Evolutionary conservation across 441 rosid genomes (phyloP).

Genomic region (Kokia cookei): DNA sequence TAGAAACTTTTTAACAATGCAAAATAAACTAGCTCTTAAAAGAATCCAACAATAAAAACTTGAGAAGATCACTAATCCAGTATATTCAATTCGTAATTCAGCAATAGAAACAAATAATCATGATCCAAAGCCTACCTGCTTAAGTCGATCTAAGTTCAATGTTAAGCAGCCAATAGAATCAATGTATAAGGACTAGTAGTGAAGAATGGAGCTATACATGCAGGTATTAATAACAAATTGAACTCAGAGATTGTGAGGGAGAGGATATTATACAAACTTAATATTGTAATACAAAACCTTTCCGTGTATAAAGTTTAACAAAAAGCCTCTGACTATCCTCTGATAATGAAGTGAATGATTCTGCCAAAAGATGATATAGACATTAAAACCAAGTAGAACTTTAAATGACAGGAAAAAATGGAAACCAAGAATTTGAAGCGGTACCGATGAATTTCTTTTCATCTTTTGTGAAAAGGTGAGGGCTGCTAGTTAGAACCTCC

Average conservation of each 20-base stretch:
- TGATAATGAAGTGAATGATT: slow-evolving; percentile 55
- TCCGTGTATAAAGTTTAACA: slow-evolving; percentile 75
- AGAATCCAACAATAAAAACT: background rate
- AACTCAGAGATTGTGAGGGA: background rate
- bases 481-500: slow-evolving; percentile 57
- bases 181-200: background rate
- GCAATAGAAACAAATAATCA: background rate
- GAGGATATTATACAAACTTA: background rate
- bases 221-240: slow-evolving; percentile 1
- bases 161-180: background rate
- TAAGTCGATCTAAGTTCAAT: background rate
- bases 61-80: background rate
- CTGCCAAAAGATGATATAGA: slow-evolving; percentile 38
- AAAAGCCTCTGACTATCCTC: slow-evolving; percentile 83
- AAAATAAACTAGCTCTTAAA: background rate
- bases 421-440: slow-evolving; percentile 5
- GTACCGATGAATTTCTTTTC: slow-evolving; percentile 67
- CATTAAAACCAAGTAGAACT: slow-evolving; percentile 4
- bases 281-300: slow-evolving; percentile 44
- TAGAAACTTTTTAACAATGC: background rate
- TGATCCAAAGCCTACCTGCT: background rate
- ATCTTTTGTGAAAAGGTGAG: slow-evolving; percentile 53
- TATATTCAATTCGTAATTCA: background rate
- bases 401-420: slow-evolving; percentile 3
- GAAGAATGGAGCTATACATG: slow-evolving; percentile 1